Base-by-base conservation (phyloP, 768 basidiomycete species). In the Termitomyces sp. region DNA sequence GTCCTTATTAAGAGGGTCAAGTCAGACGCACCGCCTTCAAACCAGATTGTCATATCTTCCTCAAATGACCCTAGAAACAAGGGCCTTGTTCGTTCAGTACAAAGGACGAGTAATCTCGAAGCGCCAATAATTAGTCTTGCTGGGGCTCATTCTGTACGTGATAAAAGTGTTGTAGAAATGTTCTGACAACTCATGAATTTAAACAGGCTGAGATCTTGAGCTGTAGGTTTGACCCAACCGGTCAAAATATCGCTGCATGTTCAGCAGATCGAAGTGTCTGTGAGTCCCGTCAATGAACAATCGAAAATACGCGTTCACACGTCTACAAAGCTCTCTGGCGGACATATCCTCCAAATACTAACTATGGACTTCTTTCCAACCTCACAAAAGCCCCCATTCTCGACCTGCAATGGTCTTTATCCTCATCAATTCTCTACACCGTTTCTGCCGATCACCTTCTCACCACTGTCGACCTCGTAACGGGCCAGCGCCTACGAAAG, bases 111-210 rank as follows among this genome's bases (percentile, higher is more conserved):
- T 72, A 87, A 82, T 63, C 80, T 98, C 42, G 88, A 93, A 64
- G 94, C 94, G 44, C 97, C 97, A 30, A 98, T 99, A 66, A 85
- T 98, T 66, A 90, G 90, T 65, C 76, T 99, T 61, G 80, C 85
- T 16, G 92, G 96, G 2, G 87, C 94, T 5, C 94, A 97, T 73
- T 80, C 85, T 50, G 91, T 95, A 72, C 65, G 89, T 65, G 30
- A 9, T 1, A 10, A 24, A 55, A 48, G 47, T 33, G 14, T 46
- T 28, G 43, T 50, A 10, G 12, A 14, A 20, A 20, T 18, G 6
- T 10, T 12, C 45, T 13, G 22, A 42, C 16, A 45, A n/a, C 58
- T 61, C 12, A 58, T 10, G 13, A 18, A 51, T n/a, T 50, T 3
- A 60, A 61, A 45, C 43, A 90, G 88, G 86, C 79, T 8, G 97